phyloP scores from a whole-genome alignment of 192 early-diverging fungal species.

The Rhizoclosmatium sp. region DNA sequence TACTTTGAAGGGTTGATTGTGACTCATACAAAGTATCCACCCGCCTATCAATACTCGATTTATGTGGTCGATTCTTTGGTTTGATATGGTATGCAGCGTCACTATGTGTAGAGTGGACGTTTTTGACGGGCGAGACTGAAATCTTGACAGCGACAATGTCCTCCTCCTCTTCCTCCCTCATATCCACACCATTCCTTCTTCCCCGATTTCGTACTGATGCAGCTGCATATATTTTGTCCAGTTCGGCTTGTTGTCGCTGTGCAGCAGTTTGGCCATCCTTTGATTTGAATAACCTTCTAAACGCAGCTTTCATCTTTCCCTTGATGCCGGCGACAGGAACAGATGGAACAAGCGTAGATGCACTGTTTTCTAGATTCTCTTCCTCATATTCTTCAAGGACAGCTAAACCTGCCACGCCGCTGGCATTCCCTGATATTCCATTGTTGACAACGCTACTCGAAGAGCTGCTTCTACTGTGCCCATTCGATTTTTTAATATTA shows the following conservation, averaged over 20 bases:
- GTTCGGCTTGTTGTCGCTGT: background rate
- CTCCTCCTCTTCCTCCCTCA: background rate
- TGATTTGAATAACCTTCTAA: background rate
- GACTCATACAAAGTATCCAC: slow-evolving; percentile 9
- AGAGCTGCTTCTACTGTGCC: background rate
- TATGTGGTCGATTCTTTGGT: background rate
- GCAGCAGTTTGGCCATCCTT: background rate
- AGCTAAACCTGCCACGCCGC: background rate
- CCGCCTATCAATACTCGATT: background rate
- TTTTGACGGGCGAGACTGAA: background rate
- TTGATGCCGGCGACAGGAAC: background rate
- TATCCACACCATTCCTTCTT: background rate
- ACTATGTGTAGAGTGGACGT: background rate
- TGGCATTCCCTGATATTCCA: background rate
- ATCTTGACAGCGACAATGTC: background rate
- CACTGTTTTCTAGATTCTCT: background rate
- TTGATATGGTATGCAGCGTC: slow-evolving; percentile 1
- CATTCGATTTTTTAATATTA: background rate
- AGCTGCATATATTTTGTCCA: background rate
- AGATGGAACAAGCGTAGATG: too few species aligned
- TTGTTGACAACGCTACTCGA: background rate
- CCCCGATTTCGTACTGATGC: background rate
- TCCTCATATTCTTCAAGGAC: background rate
- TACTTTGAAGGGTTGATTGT: background rate
- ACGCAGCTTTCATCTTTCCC: background rate